A percentile compares a stretch with the other conserved stretches of the same genome.
These are phyloP conservation scores for Brettanomyces bruxellensis DNA, from an alignment of 805 yeast species.

Conservation along the genomic window DNA sequence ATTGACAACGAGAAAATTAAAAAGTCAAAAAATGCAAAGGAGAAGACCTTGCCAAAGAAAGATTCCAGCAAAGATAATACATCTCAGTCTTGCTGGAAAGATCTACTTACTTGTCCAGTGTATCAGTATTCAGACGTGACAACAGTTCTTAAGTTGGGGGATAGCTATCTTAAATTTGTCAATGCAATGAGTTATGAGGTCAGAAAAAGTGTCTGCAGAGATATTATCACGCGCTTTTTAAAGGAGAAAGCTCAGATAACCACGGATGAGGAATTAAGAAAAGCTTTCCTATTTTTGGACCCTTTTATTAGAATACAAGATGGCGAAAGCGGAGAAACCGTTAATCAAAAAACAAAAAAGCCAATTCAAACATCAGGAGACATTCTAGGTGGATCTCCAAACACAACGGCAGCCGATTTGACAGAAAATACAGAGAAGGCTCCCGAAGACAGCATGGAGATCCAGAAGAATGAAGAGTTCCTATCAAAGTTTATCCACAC, in stretches of 20 bases:
- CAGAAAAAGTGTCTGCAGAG: conserved; percentile 50
- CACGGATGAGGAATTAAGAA: conserved; percentile 43
- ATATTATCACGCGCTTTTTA: conserved; percentile 52
- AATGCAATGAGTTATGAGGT: conserved; percentile 40
- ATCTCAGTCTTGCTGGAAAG: conserved; percentile 25
- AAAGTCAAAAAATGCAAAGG: background rate
- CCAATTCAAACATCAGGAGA: conserved; percentile 10
- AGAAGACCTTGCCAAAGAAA: conserved; percentile 22
- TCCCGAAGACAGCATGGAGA: conserved; percentile 22
- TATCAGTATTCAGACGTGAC: conserved; percentile 29
- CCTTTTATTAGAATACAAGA: conserved; percentile 34
- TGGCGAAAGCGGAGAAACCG: conserved; percentile 9
- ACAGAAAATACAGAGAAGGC: conserved; percentile 10
- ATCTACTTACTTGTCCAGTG: conserved; percentile 42
- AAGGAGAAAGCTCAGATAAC: conserved; percentile 27
- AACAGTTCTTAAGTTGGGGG: conserved; percentile 29
- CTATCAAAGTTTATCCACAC: conserved; percentile 65
- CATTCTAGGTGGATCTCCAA: conserved; percentile 12
- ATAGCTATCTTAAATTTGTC: conserved; percentile 44
- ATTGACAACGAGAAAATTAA: conserved; percentile 9
- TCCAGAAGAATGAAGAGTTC: conserved; percentile 43
- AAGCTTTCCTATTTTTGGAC: conserved; percentile 48
- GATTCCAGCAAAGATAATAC: conserved; percentile 14
- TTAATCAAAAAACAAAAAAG: conserved; percentile 24
- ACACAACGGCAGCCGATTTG: conserved; percentile 7